Base-by-base conservation (phyloP, 331 rosid species). In the Quercus phellos region DNA sequence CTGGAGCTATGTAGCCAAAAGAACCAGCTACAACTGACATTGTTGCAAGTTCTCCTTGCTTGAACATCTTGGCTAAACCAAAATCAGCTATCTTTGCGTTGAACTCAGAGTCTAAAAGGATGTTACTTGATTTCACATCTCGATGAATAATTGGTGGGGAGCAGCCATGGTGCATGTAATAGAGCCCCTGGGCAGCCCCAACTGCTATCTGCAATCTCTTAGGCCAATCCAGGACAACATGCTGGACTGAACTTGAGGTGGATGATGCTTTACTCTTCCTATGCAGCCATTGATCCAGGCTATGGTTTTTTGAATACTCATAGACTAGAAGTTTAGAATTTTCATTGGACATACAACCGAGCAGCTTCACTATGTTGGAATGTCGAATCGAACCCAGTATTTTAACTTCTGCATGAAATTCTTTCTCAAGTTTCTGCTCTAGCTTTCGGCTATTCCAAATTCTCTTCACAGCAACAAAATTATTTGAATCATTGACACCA, bases 1-100 rank as follows among this genome's bases (percentile, higher is more conserved):
- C 98, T 82, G 97, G 98, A 70, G 99, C 99, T 74, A 94, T 85
- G 81, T 91, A 92, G 77, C 99, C 99, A 19, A 90, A 80, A 27
- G 99, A 90, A 4, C 98, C 97, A 17, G 87, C 93, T 12, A 92
- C 89, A 38, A 87, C 32, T 9, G 99, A 94, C 90, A 90, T 78
- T 2, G 88, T 88, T 22, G 87, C 87, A 69, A 85, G 81, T 76
- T 92, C 91, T 73, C 94, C 97, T 22, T 90, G 87, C 64, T 79
- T 89, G 59, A 86, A 75, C 61, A 90, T 87, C 90, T 84, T 92
- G 26, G 99, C 99, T 10, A 95, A 74, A 34, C 99, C 99, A 75
- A 95, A 95, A 84, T 95, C 99, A 34, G 98, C 96, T 54, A 92
- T 85, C 63, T 88, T 86, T 61, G 97, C 97, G 61, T 87, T 88